Percentiles rank a stretch among this genome's conserved stretches.
phyloP scores from a whole-genome alignment of 768 basidiomycete genomes.

The Trametes elegans region DNA sequence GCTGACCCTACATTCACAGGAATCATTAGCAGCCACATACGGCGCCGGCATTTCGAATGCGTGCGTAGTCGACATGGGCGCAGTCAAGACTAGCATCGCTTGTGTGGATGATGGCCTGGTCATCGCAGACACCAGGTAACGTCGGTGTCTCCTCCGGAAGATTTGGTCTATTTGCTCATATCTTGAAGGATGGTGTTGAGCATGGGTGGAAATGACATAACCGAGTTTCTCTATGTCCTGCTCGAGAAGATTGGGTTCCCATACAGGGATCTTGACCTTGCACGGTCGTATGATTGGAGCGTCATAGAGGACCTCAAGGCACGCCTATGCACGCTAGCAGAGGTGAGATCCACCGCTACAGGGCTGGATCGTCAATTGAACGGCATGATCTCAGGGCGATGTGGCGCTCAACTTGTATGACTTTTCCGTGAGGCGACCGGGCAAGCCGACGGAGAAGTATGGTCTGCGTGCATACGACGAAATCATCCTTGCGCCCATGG shows the following conservation, averaged over 20 bases:
- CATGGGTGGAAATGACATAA: constrained; percentile 95
- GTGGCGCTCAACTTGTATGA: constrained; percentile 90
- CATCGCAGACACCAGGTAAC: constrained; percentile 87
- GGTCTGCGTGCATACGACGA: constrained; percentile 92
- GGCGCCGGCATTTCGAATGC: constrained; percentile 94
- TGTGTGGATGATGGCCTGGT: constrained; percentile 95
- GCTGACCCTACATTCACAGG: constrained; percentile 44
- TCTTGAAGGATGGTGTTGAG: constrained; percentile 66
- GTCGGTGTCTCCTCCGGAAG: no score
- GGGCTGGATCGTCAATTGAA: background rate
- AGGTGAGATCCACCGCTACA: constrained; percentile 51
- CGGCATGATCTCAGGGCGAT: constrained; percentile 55
- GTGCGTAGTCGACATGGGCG: constrained; percentile 95
- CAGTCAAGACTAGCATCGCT: constrained; percentile 77
- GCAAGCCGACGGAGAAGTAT: constrained; percentile 80
- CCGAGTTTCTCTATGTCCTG: constrained; percentile 80
- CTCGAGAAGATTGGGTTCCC: constrained; percentile 83
- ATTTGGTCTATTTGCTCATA: no score
- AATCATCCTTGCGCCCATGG: constrained; percentile 92
- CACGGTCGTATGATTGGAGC: constrained; percentile 79
- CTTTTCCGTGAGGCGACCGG: constrained; percentile 79
- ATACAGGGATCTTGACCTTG: constrained; percentile 79
- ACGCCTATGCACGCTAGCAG: constrained; percentile 79
- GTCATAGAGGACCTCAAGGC: constrained; percentile 91
- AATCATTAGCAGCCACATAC: constrained; percentile 90